A percentile compares a stretch with the other conserved stretches of the same genome.
Evolutionary conservation across 1,284 basidiomycete genomes (phyloP).

Genomic region (Irpex sp.): DNA sequence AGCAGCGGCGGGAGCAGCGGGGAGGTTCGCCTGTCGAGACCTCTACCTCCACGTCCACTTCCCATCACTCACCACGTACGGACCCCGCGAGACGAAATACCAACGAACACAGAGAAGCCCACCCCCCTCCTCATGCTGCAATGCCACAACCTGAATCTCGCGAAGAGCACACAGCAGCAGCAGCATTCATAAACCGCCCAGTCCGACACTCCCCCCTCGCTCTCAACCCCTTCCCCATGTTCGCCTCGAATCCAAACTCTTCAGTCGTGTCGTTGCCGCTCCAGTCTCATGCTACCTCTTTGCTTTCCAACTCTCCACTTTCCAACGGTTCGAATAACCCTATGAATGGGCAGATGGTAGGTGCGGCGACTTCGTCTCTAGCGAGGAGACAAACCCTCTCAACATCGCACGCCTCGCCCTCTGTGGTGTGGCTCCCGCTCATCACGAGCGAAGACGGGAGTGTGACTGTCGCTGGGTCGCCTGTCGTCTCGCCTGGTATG

Average conservation of each 20-base stretch:
- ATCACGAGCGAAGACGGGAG: not conserved
- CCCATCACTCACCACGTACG: too few relatives aligned
- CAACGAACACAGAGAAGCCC: too few relatives aligned
- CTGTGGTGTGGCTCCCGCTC: conserved; percentile 6
- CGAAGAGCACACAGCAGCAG: not conserved
- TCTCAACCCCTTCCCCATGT: not conserved
- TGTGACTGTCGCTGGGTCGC: not conserved
- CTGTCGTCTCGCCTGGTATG: too few relatives aligned
- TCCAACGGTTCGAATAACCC: too few relatives aligned
- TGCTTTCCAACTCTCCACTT: too few relatives aligned
- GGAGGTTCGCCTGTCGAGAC: not conserved
- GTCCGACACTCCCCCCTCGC: conserved; percentile 13
- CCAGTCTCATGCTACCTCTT: not conserved
- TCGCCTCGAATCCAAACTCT: not conserved
- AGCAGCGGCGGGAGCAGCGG: too few relatives aligned
- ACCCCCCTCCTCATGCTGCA: too few relatives aligned
- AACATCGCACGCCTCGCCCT: not conserved
- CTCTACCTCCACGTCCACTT: too few relatives aligned
- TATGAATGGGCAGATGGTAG: too few relatives aligned
- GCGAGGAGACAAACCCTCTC: not conserved
- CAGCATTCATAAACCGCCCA: conserved; percentile 21
- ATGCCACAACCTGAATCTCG: too few relatives aligned
- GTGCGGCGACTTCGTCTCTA: too few relatives aligned
- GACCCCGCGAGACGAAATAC: too few relatives aligned
- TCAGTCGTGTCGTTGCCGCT: conserved; percentile 7